These are phyloP conservation scores for Hyaloperonospora arabidopsidis DNA, from an alignment of 352 stramenopile genomes.

Conservation along the genomic window DNA sequence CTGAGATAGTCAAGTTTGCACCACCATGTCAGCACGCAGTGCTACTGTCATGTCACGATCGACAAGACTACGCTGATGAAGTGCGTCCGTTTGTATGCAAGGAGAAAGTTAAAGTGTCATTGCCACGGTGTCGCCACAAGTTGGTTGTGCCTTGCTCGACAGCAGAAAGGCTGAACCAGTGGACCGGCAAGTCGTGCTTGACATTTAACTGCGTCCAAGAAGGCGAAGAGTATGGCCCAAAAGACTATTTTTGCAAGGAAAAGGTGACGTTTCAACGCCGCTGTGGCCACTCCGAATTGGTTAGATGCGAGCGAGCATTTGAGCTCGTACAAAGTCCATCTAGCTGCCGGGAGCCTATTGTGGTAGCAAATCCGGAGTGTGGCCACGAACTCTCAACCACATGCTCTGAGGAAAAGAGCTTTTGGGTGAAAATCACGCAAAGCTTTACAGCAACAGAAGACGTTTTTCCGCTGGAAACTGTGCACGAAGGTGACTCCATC, in stretches of 20 bases:
- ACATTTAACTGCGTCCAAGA: slow-evolving; percentile 49
- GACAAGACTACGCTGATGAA: slow-evolving; percentile 25
- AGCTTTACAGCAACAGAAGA: slow-evolving; percentile 1
- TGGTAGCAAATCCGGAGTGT: slow-evolving; percentile 58
- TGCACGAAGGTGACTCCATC: slow-evolving; percentile 24
- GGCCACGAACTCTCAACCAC: slow-evolving; percentile 49
- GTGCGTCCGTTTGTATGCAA: slow-evolving; percentile 40
- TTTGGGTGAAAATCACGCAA: slow-evolving; percentile 13
- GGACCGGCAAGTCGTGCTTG: slow-evolving; percentile 32
- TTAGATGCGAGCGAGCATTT: slow-evolving; percentile 66
- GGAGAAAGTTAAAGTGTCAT: slow-evolving; percentile 36
- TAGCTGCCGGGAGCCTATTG: slow-evolving; percentile 38
- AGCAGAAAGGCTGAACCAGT: slow-evolving; percentile 36
- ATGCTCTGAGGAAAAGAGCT: slow-evolving; percentile 34
- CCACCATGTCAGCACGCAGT: slow-evolving; percentile 60
- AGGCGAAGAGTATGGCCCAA: slow-evolving; percentile 46
- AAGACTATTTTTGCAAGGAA: slow-evolving; percentile 62
- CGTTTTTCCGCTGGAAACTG: slow-evolving; percentile 27
- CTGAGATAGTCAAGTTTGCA: slow-evolving; percentile 49
- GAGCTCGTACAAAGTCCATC: slow-evolving; percentile 41
- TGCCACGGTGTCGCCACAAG: slow-evolving; percentile 70
- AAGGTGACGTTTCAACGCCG: slow-evolving; percentile 48
- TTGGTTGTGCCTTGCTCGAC: slow-evolving; percentile 39
- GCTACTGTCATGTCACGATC: slow-evolving; percentile 50
- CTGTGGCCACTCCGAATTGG: slow-evolving; percentile 50